Percentiles rank a stretch among this genome's conserved stretches.
Conservation (phyloP, 108 stramenopile genomes). For the Bacterosira constricta region DNA sequence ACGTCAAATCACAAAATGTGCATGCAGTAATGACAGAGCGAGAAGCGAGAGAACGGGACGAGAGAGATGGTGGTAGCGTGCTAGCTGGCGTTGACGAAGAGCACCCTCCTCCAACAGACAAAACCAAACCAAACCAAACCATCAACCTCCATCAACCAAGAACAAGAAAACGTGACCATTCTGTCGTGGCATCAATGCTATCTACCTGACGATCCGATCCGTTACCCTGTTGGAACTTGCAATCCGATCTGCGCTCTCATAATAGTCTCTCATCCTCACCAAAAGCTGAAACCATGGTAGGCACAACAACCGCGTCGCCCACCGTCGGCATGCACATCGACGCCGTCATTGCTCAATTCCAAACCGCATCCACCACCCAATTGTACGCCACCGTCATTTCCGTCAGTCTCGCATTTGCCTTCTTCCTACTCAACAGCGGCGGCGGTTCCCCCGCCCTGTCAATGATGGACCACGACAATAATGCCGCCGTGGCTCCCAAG, state of each 20-base stretch:
- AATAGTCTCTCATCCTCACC: neutral
- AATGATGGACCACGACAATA: constrained; percentile 2
- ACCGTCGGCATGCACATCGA: constrained; percentile 55
- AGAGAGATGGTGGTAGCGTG: too few relatives aligned
- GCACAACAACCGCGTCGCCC: neutral
- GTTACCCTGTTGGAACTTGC: too few relatives aligned
- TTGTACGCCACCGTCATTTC: constrained; percentile 71
- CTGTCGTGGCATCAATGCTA: neutral
- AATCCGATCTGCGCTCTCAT: too few relatives aligned
- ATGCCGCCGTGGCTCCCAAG: constrained; percentile 12
- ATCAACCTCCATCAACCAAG: too few relatives aligned
- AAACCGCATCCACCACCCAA: constrained; percentile 59
- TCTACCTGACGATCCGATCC: too few relatives aligned
- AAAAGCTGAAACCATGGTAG: neutral
- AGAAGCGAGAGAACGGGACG: too few relatives aligned
- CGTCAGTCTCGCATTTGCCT: constrained; percentile 58
- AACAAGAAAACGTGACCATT: too few relatives aligned
- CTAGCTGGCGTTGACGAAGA: too few relatives aligned
- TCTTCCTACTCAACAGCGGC: constrained; percentile 63
- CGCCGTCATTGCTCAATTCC: constrained; percentile 49
- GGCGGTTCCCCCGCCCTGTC: constrained; percentile 31
- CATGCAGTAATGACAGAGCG: too few relatives aligned
- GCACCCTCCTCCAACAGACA: too few relatives aligned
- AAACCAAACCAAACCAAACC: too few relatives aligned
- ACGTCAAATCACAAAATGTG: too few relatives aligned